These are phyloP conservation scores for Purshia tridentata DNA, from an alignment of 306 rosid genomes.

Conservation along the genomic window DNA sequence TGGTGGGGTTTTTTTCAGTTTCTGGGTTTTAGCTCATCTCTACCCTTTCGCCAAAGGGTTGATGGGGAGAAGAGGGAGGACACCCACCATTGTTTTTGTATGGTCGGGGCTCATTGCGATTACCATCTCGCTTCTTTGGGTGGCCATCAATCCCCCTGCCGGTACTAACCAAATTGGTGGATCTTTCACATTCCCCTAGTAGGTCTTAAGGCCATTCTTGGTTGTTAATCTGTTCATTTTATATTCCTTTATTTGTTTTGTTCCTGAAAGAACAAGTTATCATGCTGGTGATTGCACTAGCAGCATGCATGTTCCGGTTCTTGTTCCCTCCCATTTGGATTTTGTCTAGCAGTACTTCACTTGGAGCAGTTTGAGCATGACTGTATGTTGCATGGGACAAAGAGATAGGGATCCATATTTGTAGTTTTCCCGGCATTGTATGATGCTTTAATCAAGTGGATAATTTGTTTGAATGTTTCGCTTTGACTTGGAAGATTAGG, in stretches of 20 bases:
- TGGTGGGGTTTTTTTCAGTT: constrained; percentile 97
- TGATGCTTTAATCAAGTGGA: constrained; percentile 12
- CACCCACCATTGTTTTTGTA: constrained; percentile 96
- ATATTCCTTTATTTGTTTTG: constrained; percentile 27
- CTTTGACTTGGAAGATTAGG: constrained; percentile 8
- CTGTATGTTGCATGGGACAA: constrained; percentile 13
- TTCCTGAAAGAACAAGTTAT: constrained; percentile 4
- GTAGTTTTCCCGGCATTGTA: constrained; percentile 27
- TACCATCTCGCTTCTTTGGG: constrained; percentile 96
- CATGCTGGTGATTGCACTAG: constrained; percentile 30
- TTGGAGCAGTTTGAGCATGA: constrained; percentile 17
- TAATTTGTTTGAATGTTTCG: constrained; percentile 7
- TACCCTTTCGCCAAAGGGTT: constrained; percentile 94
- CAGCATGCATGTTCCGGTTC: constrained; percentile 17
- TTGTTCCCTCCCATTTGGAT: constrained; percentile 26
- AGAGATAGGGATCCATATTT: constrained; percentile 18
- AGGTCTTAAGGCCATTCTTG: constrained; percentile 22
- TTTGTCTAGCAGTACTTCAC: constrained; percentile 24
- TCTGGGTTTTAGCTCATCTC: constrained; percentile 92
- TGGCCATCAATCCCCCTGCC: constrained; percentile 89
- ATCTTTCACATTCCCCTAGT: constrained; percentile 80
- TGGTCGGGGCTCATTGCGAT: constrained; percentile 96
- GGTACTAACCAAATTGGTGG: constrained; percentile 77
- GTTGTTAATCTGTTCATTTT: constrained; percentile 22
- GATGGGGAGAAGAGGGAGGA: constrained; percentile 94